Evolutionary conservation across 169 alveolate species (phyloP).

Genomic region (Eimeria necatrix): DNA sequence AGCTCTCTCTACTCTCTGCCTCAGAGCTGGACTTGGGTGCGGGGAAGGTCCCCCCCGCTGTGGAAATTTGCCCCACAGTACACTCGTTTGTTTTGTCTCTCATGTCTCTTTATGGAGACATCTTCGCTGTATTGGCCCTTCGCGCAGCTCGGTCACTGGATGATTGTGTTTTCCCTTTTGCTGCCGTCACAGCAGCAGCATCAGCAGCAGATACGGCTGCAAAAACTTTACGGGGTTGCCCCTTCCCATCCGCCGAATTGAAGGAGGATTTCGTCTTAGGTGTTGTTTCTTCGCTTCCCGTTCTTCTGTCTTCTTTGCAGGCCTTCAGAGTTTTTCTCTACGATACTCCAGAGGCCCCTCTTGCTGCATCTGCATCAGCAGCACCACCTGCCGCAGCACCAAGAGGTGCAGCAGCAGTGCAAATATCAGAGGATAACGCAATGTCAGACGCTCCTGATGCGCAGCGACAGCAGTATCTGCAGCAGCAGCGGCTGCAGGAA

Average conservation of each 20-base stretch:
- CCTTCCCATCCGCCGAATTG: constrained; percentile 53
- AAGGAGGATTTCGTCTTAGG: constrained; percentile 56
- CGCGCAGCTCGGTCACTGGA: constrained; percentile 69
- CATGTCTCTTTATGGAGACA: constrained; percentile 74
- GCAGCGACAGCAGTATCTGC: constrained; percentile 29
- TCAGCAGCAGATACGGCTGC: constrained; percentile 57
- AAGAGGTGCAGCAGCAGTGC: neutral
- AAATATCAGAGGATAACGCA: no score
- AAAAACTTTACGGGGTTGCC: constrained; percentile 53
- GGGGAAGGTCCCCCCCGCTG: constrained; percentile 25
- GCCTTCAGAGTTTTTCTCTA: constrained; percentile 57
- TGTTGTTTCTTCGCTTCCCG: constrained; percentile 65
- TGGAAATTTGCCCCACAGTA: constrained; percentile 14
- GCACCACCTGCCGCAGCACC: constrained; percentile 40
- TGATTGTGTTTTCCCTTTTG: constrained; percentile 61
- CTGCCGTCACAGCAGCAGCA: constrained; percentile 69
- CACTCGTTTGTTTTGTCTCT: constrained; percentile 42
- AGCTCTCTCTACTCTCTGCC: constrained; percentile 56
- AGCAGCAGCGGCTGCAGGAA: constrained; percentile 21
- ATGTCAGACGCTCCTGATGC: neutral
- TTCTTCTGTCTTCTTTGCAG: constrained; percentile 62
- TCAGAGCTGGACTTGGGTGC: constrained; percentile 47
- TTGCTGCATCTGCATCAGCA: constrained; percentile 38
- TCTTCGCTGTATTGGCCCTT: constrained; percentile 75
- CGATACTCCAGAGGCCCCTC: constrained; percentile 35